A percentile compares a stretch with the other conserved stretches of the same genome.
These are phyloP conservation scores for Pseudogymnoascus sp. DNA, from an alignment of 2,329 filamentous ascomycete species.

Conservation along the genomic window DNA sequence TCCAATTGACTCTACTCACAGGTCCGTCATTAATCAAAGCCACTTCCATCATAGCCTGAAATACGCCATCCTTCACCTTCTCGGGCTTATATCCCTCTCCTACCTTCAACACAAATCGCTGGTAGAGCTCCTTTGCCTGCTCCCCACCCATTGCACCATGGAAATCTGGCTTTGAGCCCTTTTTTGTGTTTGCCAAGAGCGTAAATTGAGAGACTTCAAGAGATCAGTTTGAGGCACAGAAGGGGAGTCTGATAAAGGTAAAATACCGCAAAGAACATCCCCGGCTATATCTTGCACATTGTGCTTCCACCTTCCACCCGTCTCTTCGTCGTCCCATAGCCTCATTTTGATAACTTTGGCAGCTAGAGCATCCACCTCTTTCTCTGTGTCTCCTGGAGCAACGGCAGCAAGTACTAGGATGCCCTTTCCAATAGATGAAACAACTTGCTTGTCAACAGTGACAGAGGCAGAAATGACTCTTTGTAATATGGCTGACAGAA, in stretches of 20 bases:
- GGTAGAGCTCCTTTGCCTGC: slow-evolving; percentile 73
- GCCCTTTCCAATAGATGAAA: slow-evolving; percentile 86
- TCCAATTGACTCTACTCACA: slow-evolving; percentile 33
- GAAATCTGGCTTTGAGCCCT: slow-evolving; percentile 92
- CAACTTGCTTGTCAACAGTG: slow-evolving; percentile 80
- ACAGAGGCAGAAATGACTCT: slow-evolving; percentile 92
- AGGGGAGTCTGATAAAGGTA: slow-evolving; percentile 3
- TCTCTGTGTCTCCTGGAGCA: slow-evolving; percentile 80
- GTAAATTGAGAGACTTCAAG: slow-evolving; percentile 91
- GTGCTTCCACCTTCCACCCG: slow-evolving; percentile 62
- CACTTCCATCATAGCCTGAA: slow-evolving; percentile 99
- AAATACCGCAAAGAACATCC: slow-evolving; percentile 85
- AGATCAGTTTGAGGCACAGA: slow-evolving; percentile 9
- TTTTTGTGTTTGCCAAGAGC: slow-evolving; percentile 84
- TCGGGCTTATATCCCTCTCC: slow-evolving; percentile 62
- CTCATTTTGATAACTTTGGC: slow-evolving; percentile 82
- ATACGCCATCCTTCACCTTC: slow-evolving; percentile 87
- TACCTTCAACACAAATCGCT: slow-evolving; percentile 72
- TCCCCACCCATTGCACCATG: slow-evolving; percentile 75
- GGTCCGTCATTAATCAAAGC: slow-evolving; percentile 80
- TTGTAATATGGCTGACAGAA: slow-evolving; percentile 70
- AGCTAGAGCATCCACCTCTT: slow-evolving; percentile 77
- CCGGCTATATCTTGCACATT: slow-evolving; percentile 82
- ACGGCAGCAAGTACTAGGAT: slow-evolving; percentile 87
- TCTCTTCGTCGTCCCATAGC: slow-evolving; percentile 63